phyloP scores from a whole-genome alignment of 23 red algal species.

The Pyropia yezoensis region DNA sequence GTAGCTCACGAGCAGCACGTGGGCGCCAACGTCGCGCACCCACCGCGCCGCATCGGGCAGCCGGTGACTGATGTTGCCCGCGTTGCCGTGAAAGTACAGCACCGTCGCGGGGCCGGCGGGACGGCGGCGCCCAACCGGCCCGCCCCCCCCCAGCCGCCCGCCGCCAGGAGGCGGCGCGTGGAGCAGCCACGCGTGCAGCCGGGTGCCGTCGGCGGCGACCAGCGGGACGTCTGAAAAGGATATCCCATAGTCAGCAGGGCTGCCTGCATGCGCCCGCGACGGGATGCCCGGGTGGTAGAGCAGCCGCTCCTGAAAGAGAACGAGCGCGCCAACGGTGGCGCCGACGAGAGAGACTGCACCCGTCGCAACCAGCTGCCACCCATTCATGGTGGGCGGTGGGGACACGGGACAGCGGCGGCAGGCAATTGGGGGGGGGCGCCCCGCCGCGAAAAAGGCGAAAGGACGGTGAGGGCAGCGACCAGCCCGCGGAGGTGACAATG shows the following conservation, averaged over 20 bases:
- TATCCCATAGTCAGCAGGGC: constrained; percentile 48
- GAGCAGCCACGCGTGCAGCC: constrained; percentile 81
- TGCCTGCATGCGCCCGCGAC: constrained; percentile 51
- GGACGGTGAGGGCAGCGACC: too few species aligned
- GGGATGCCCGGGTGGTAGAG: constrained; percentile 82
- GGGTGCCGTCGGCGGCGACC: constrained; percentile 36
- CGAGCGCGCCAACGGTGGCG: constrained; percentile 37
- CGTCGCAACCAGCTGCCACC: constrained; percentile 2
- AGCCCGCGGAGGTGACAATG: too few species aligned
- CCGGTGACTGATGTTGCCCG: constrained; percentile 78
- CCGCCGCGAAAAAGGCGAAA: too few species aligned
- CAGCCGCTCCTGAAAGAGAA: constrained; percentile 69
- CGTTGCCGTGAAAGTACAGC: constrained; percentile 95
- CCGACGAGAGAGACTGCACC: constrained; percentile 22
- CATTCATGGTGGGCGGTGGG: too few species aligned
- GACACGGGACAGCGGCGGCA: too few species aligned
- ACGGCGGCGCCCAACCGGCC: not conserved
- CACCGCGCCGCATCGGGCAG: constrained; percentile 61
- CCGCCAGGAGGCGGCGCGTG: constrained; percentile 2
- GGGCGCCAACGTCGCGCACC: constrained; percentile 32
- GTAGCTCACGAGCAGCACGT: constrained; percentile 90
- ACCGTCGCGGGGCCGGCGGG: constrained; percentile 43
- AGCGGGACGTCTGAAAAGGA: constrained; percentile 60
- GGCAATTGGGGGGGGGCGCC: too few species aligned
- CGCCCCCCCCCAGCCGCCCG: too few species aligned